Percentiles rank a stretch among this genome's conserved stretches.
phyloP scores from a whole-genome alignment of 164 flowering plant species.

The Umbellularia californica region DNA sequence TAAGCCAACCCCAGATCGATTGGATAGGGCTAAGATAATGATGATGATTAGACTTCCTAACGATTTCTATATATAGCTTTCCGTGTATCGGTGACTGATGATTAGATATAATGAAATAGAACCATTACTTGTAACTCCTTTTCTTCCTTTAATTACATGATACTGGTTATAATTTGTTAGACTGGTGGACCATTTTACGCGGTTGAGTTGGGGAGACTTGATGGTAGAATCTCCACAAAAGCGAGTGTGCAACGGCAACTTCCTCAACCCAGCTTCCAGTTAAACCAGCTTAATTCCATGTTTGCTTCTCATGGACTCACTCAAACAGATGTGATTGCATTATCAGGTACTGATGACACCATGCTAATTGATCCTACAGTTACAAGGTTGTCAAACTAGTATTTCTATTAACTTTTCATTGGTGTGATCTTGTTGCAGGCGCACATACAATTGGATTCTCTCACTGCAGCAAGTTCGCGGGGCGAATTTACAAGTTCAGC shows the following conservation, averaged over 20 bases:
- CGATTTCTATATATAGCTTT: neutral
- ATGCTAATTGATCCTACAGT: neutral
- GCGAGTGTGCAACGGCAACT: slow-evolving; percentile 39
- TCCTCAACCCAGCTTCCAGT: slow-evolving; percentile 43
- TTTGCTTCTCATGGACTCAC: slow-evolving; percentile 42
- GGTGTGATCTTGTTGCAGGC: slow-evolving; percentile 11
- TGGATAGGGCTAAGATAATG: neutral
- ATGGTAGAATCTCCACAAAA: slow-evolving; percentile 42
- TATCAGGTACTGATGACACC: slow-evolving; percentile 40
- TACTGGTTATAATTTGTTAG: slow-evolving; percentile 15
- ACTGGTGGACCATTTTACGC: slow-evolving; percentile 53
- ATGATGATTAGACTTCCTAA: neutral
- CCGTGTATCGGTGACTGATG: no score
- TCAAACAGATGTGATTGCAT: slow-evolving; percentile 55
- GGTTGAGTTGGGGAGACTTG: slow-evolving; percentile 65
- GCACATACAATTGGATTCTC: slow-evolving; percentile 45
- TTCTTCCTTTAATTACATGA: no score
- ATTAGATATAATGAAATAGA: no score
- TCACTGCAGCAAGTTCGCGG: slow-evolving; percentile 34
- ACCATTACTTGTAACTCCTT: neutral
- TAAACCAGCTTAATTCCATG: slow-evolving; percentile 49
- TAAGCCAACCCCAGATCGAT: neutral
- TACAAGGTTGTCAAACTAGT: neutral
- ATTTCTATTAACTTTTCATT: neutral
- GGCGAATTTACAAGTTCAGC: slow-evolving; percentile 30